Evolutionary conservation across 2,329 filamentous ascomycete genomes (phyloP), one percentile per base, ranked within the genome.

Genomic region (Aspergillus japonicus): DNA sequence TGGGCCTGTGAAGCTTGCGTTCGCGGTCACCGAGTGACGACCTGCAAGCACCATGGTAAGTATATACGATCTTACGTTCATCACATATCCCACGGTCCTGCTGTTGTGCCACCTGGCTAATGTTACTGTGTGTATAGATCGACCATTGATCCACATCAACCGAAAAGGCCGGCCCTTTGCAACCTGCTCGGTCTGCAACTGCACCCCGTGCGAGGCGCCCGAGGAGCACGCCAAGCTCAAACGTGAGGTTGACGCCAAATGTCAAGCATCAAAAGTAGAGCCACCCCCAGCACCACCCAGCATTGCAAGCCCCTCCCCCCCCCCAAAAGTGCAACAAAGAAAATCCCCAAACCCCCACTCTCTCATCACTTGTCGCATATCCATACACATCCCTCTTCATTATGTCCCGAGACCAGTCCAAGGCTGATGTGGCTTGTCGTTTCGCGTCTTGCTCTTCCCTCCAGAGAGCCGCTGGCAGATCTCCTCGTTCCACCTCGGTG

Each of bases 1-100:
- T 97, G 87, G 82, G 94, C 94, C 77, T 98, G 94, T 82, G 90
- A 96, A 81, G 92, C 92, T 79, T 97, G 94, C 80, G 92, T 98
- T 75, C 89, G 94, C 78, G 94, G 94, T 71, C 94, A 98, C 81
- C 90, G 94, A 75, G 94, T 97, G 74, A 96, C 92, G 85, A 96
- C 93, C 74, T 98, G 94, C 82, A 92, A 93, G 78, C 94, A 98
- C 79, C 85, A 87, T 78, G 91, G 92, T 96, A 85, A 35, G 21
- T 35, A 5, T 42, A 47, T 11, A 14, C 23, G 2, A 23, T 23
- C 2, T 3, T 3, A n/a, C n/a, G n/a, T 23, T 23, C 21, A 23
- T 23, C 23, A 23, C 23, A 23, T 23, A 23, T 3, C 2, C 23
- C 23, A 23, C 23, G 2, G 23, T 23, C 3, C 23, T 3, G 23